Evolutionary conservation across 805 yeast species (phyloP).

Genomic region (Metschnikowia dekortorum): DNA sequence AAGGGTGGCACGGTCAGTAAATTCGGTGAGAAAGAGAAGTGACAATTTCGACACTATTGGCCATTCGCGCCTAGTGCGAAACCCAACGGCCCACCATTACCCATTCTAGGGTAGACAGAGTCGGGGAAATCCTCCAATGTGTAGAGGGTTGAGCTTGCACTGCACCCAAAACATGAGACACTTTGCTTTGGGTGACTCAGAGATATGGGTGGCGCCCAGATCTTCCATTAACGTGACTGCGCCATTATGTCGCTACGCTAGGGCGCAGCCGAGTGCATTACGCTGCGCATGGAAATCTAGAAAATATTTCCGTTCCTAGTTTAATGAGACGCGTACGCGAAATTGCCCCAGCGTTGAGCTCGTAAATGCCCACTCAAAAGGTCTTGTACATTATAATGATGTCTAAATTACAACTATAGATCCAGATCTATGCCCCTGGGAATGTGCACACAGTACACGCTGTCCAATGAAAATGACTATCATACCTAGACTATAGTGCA

Average conservation of each 20-base stretch:
- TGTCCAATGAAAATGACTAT: not conserved
- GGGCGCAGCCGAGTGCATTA: constrained; percentile 2
- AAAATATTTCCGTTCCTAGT: not conserved
- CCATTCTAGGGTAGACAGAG: not conserved
- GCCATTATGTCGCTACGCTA: not conserved
- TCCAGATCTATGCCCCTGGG: not conserved
- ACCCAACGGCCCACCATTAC: not conserved
- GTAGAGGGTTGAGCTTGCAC: not conserved
- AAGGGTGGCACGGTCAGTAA: not conserved
- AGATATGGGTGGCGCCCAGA: not conserved
- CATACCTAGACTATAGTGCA: not conserved
- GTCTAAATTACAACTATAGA: not conserved
- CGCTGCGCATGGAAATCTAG: not conserved
- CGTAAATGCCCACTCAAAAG: not conserved
- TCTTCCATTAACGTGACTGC: not conserved
- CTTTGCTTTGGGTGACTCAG: not conserved
- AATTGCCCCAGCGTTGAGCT: not conserved
- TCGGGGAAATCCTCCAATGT: not conserved
- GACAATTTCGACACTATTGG: not conserved
- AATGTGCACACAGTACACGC: not conserved
- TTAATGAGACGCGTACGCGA: constrained; percentile 4
- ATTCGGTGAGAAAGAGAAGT: not conserved
- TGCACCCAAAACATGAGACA: not conserved
- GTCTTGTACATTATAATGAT: not conserved
- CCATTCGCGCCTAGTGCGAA: constrained; percentile 3